phyloP scores from a whole-genome alignment of 768 basidiomycete genomes.

The Russula virescens region DNA sequence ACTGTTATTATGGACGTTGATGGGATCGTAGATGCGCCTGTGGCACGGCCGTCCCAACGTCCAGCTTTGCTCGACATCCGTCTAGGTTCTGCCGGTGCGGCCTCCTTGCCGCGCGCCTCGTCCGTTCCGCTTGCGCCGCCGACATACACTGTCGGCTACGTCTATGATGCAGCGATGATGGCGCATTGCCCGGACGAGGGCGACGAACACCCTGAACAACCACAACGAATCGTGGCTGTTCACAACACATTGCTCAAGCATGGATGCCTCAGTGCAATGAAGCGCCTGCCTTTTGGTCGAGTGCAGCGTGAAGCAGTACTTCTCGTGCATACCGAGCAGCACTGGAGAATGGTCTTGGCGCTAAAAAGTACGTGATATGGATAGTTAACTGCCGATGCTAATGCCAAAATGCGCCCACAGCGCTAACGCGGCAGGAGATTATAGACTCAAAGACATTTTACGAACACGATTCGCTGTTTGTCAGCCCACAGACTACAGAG shows the following conservation, averaged over 20 bases:
- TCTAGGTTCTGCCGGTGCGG: constrained; percentile 10
- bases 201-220: constrained; percentile 72
- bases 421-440: constrained; percentile 69
- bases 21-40: neutral
- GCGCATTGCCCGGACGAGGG: constrained; percentile 62
- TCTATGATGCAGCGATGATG: constrained; percentile 86
- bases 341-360: constrained; percentile 86
- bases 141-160: constrained; percentile 60
- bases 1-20: neutral
- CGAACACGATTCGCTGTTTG: constrained; percentile 88
- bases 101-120: constrained; percentile 27
- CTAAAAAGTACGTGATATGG: constrained; percentile 9
- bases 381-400: constrained; percentile 19
- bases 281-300: constrained; percentile 65
- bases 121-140: constrained; percentile 25
- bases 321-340: constrained; percentile 85
- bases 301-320: constrained; percentile 74
- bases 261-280: constrained; percentile 65
- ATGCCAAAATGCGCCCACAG: constrained; percentile 35
- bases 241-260: constrained; percentile 56
- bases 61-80: constrained; percentile 5
- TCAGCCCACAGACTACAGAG: constrained; percentile 76
- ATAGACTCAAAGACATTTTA: constrained; percentile 76
- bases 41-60: neutral
- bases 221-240: constrained; percentile 72